These are phyloP conservation scores for Capronia americana DNA, from an alignment of 2,329 filamentous ascomycete genomes.

Conservation along the genomic window DNA sequence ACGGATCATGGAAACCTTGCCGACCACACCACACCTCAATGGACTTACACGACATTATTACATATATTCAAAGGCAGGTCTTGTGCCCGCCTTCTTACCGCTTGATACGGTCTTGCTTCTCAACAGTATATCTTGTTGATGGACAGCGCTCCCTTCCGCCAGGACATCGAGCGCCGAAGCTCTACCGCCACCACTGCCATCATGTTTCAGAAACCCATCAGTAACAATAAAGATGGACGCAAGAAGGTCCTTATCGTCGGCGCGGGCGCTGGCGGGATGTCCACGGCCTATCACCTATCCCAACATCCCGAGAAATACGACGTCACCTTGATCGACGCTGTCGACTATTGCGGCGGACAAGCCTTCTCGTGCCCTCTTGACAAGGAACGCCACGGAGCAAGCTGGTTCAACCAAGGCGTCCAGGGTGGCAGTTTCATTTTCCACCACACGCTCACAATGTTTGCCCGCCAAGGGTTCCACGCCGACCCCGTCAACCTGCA, in stretches of 20 bases:
- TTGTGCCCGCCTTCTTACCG: neutral
- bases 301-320: constrained; percentile 70
- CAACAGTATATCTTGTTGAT: constrained; percentile 46
- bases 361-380: constrained; percentile 65
- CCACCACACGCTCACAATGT: constrained; percentile 68
- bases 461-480: constrained; percentile 62
- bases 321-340: constrained; percentile 67
- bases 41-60: neutral
- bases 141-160: constrained; percentile 56
- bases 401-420: constrained; percentile 67
- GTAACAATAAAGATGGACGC: constrained; percentile 32
- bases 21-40: constrained; percentile 11
- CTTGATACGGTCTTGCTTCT: neutral
- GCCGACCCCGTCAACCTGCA: constrained; percentile 65
- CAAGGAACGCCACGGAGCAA: constrained; percentile 62
- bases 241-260: constrained; percentile 66
- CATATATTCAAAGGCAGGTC: neutral
- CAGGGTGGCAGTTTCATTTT: constrained; percentile 68
- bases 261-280: constrained; percentile 63
- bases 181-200: constrained; percentile 4
- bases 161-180: constrained; percentile 25
- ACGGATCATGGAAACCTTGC: constrained; percentile 11
- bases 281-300: constrained; percentile 65
- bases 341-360: constrained; percentile 65
- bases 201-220: constrained; percentile 33